phyloP scores from a whole-genome alignment of 2,329 filamentous ascomycete species.

The Polychaeton citri region DNA sequence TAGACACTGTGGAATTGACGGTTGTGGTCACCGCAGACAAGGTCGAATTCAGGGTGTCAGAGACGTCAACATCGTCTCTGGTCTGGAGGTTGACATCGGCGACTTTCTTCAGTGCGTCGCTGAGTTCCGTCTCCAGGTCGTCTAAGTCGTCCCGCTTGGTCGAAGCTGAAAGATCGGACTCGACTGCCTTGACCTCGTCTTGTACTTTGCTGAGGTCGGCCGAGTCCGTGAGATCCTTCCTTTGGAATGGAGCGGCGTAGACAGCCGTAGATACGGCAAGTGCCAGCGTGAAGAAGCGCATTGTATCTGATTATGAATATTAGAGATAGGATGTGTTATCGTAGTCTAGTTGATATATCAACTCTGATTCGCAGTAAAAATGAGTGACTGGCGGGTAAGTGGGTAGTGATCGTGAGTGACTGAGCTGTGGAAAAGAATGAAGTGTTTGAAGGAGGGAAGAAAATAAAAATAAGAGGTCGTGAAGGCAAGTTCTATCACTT shows the following conservation, averaged over 20 bases:
- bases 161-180: background rate
- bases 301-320: background rate
- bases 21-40: background rate
- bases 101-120: background rate
- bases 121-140: background rate
- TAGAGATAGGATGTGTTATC: no score
- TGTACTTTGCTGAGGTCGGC: background rate
- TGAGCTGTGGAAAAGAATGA: background rate
- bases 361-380: no score
- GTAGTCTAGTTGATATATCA: no score
- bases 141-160: background rate
- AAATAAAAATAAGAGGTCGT: background rate
- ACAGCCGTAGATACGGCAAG: background rate
- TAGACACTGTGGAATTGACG: background rate
- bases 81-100: background rate
- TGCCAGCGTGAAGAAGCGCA: background rate
- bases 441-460: background rate
- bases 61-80: background rate
- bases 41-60: background rate
- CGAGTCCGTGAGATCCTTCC: background rate
- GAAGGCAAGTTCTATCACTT: background rate
- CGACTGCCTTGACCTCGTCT: background rate
- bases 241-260: background rate
- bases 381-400: background rate
- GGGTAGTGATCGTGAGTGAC: background rate